Percentiles rank a stretch among this genome's conserved stretches.
phyloP scores from a whole-genome alignment of 148 eudicot species.

The Drosera capensis region DNA sequence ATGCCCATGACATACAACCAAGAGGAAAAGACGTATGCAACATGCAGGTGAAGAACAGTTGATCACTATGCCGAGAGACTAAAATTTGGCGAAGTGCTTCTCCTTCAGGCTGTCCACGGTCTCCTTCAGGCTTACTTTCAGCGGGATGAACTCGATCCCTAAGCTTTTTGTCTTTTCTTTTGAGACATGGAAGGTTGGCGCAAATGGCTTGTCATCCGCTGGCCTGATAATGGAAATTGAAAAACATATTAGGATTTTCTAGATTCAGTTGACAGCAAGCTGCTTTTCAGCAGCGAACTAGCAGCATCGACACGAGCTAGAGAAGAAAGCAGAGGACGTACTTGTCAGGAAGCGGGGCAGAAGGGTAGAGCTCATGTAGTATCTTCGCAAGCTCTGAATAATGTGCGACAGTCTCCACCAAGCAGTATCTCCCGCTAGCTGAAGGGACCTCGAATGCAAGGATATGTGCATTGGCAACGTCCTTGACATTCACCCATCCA shows the following conservation, averaged over 20 bases:
- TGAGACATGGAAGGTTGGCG: slow-evolving; percentile 24
- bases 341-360: slow-evolving; percentile 13
- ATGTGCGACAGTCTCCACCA: slow-evolving; percentile 16
- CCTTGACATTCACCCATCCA: slow-evolving; percentile 26
- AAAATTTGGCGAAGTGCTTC: slow-evolving; percentile 27
- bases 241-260: neutral
- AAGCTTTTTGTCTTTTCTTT: slow-evolving; percentile 35
- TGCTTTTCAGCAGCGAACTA: neutral
- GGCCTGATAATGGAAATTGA: slow-evolving; percentile 28
- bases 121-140: slow-evolving; percentile 36
- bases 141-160: slow-evolving; percentile 42
- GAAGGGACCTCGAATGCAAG: slow-evolving; percentile 18
- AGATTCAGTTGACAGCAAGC: too few species aligned
- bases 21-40: neutral
- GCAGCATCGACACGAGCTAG: neutral
- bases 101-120: slow-evolving; percentile 52
- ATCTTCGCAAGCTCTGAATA: slow-evolving; percentile 13
- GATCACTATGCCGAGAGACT: too few species aligned
- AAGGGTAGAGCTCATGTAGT: slow-evolving; percentile 18
- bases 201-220: slow-evolving; percentile 29
- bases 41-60: neutral
- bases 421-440: slow-evolving; percentile 20
- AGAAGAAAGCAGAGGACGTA: slow-evolving; percentile 3
- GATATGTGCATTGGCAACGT: slow-evolving; percentile 24
- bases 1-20: neutral